Base-by-base conservation (phyloP, 352 stramenopile genomes). In the Elongisporangium anandrum region DNA sequence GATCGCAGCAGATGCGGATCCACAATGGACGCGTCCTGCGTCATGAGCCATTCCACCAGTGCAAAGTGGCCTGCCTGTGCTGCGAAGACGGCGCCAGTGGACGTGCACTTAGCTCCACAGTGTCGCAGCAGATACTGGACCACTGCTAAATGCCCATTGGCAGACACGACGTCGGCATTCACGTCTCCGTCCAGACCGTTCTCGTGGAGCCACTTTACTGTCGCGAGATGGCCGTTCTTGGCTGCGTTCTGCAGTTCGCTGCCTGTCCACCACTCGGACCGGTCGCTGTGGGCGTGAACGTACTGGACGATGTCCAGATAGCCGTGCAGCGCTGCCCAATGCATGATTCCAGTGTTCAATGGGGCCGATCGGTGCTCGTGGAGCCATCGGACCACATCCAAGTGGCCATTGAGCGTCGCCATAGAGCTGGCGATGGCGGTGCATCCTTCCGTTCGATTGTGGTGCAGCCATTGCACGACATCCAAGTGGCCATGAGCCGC, bases 381-480 rank as follows among this genome's bases (percentile, higher is more conserved):
- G 2, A 89, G 68, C 72, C 72, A 91, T 54, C 75, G 52, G n/a
- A 89, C 60, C 16, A 84, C 68, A 19, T 77, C 73, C 13, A 89
- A 23, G 34, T 84, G 78, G 22, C 81, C 81, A 8, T 69, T 68
- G 15, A 65, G 65, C 0, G 65, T 69, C 0, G 78, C 78, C 13
- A 68, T 61, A 26, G 81, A 69, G 73, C 84, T 86, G 0, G 73
- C 78, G 7, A 65, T 59, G 26, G 72, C 62, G 6, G 75, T 79
- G 48, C 74, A 81, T 0, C 74, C 72, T 60, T 79, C 69, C 0
- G n/a, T 59, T 47, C 72, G 66, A 47, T 84, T 59, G 22, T 52
- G 53, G 23, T 87, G 73, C 41, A 72, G 47, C 61, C 61, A 72
- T 34, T 69, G 57, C 21, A 71, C 56, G 2, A 71, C 54, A 38